These are phyloP conservation scores for Quercus berberidifolia DNA, from an alignment of 306 rosid genomes.

Conservation along the genomic window DNA sequence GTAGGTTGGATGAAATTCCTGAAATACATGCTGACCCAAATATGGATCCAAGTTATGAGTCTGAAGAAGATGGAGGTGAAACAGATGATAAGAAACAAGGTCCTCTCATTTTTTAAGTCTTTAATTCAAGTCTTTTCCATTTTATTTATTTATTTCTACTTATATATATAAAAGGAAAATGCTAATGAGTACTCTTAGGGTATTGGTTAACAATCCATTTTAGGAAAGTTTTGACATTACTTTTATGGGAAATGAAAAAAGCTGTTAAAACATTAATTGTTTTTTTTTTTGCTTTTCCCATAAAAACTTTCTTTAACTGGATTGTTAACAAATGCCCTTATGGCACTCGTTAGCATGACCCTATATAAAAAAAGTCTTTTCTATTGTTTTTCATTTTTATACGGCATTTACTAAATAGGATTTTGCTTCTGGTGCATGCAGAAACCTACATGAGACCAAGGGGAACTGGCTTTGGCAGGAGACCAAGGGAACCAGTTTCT, in stretches of 20 bases:
- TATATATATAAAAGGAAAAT: too few species aligned
- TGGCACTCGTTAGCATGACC: too few species aligned
- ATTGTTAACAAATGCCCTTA: too few species aligned
- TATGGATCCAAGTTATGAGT: conserved; percentile 95
- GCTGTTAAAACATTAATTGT: too few species aligned
- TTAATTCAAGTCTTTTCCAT: background rate
- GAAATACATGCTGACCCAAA: conserved; percentile 90
- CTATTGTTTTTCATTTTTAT: background rate
- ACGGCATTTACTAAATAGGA: background rate
- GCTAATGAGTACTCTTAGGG: too few species aligned
- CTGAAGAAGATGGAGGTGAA: conserved; percentile 90
- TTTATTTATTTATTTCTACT: too few species aligned
- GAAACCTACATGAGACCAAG: conserved; percentile 67
- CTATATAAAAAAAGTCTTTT: too few species aligned
- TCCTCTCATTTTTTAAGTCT: conserved; percentile 18
- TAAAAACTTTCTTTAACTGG: too few species aligned
- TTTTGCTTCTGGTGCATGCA: conserved; percentile 41
- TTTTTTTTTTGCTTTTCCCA: too few species aligned
- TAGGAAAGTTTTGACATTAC: too few species aligned
- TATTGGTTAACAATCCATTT: too few species aligned
- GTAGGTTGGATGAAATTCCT: conserved; percentile 87
- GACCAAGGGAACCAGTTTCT: conserved; percentile 71
- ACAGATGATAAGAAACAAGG: conserved; percentile 68
- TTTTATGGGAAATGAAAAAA: too few species aligned
- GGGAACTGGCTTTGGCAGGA: conserved; percentile 74